Base-by-base conservation (phyloP, 192 early-diverging fungal species). In the Oehlia diaphana region DNA sequence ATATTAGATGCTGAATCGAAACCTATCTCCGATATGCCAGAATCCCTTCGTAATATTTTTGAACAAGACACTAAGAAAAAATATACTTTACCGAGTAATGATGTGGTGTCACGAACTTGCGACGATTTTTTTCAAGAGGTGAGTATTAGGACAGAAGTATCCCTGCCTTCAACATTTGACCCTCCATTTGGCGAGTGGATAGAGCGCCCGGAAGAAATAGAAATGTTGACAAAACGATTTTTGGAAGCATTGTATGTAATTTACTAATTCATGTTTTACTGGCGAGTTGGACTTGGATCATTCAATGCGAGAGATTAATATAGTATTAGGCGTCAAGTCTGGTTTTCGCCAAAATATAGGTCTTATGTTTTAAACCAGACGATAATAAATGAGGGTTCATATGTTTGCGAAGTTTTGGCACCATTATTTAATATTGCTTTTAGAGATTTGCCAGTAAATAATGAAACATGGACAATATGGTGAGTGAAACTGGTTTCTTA, bases 351-450 rank as follows among this genome's bases (percentile, higher is more conserved):
- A 28, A 73, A 73, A 28, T 73, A 73, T 73, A 58, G 49, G 50
- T 47, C 72, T 13, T 73, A 73, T 58, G n/a, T 58, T 53, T 53
- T 53, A 28, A 73, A 73, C 8, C 23, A 35, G n/a, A 73, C n/a
- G 33, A 14, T 73, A 53, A 73, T 73, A 53, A 73, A 73, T 73
- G 47, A 73, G 33, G 72, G 72, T 8, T 73, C 72, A 50, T 73
- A 73, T 73, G 72, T 73, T 58, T 50, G 72, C 9, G 72, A 73
- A 73, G 72, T 73, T 53, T 35, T 73, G 21, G 49, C 47, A 9
- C 49, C 23, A 49, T 73, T 73, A 73, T 53, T 73, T 53, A 73
- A 49, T n/a, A 58, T 73, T 53, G 47, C 50, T 13, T 53, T 73
- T 14, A 49, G 72, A 2, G 72, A 73, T 73, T 73, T 73, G 49